These are phyloP conservation scores for Hypomyces rosellus DNA, from an alignment of 2,329 filamentous ascomycete species.

Conservation along the genomic window DNA sequence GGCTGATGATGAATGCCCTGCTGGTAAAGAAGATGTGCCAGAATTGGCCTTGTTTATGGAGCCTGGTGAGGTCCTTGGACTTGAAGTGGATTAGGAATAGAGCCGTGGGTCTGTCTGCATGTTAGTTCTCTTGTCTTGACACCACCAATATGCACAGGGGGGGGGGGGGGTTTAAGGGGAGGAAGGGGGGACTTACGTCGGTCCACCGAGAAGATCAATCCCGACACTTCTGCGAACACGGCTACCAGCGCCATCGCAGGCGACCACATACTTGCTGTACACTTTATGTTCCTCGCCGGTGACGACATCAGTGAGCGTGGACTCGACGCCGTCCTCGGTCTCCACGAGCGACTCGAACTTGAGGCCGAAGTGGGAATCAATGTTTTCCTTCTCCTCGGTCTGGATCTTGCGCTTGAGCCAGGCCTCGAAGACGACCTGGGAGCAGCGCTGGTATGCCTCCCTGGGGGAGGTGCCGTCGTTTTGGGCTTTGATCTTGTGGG, in stretches of 20 bases:
- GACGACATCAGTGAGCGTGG: not conserved
- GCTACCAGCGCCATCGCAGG: constrained; percentile 5
- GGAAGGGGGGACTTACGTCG: not conserved
- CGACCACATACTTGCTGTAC: constrained; percentile 2
- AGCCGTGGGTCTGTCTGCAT: too few relatives aligned
- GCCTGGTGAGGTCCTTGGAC: too few relatives aligned
- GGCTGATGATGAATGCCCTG: too few relatives aligned
- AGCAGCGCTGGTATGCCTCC: constrained; percentile 6
- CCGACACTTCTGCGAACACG: constrained; percentile 1
- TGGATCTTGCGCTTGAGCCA: constrained; percentile 6
- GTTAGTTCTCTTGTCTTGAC: too few relatives aligned
- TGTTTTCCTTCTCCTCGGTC: not conserved
- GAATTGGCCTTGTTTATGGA: too few relatives aligned
- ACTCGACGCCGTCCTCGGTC: constrained; percentile 4
- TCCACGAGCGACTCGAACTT: constrained; percentile 2
- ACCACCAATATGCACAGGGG: too few relatives aligned
- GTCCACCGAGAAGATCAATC: constrained; percentile 1
- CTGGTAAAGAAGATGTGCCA: too few relatives aligned
- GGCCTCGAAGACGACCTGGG: constrained; percentile 1
- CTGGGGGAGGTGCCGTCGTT: constrained; percentile 1
- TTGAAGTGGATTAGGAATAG: too few relatives aligned
- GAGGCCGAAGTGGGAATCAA: constrained; percentile 3
- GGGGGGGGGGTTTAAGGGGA: too few relatives aligned
- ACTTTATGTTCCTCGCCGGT: constrained; percentile 4
- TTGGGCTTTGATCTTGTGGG: not conserved